Evolutionary conservation across 331 rosid genomes (phyloP), one percentile per base, ranked within the genome.

Genomic region (Rosa hybrid): DNA sequence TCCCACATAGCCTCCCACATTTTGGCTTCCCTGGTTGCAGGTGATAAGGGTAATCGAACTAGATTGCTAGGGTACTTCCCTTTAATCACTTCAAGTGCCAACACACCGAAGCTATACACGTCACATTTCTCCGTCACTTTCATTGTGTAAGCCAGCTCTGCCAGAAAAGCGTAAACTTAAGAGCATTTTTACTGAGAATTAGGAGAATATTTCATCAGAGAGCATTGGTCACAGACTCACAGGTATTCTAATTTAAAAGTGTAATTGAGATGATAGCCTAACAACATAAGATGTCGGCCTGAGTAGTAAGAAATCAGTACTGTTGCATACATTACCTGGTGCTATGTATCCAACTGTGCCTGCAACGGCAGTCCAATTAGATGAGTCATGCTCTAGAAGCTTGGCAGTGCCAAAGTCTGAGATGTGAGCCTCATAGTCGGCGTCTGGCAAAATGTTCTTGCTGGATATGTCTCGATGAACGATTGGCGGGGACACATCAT

Each of bases 401-500:
- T 84, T 87, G 0, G 93, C 83, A 10, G 75, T 86, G 49, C 90
- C 88, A 0, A 89, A 85, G 67, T 87, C 89, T 1, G 88, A 85
- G 77, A 90, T 69, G 21, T 75, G 77, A 76, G 94, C 88, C 68
- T 81, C 87, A 65, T 83, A 85, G 45, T 76, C 74, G 2, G 46
- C 18, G 48, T 87, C 84, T 27, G 88, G 68, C 84, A 88, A 86
- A 51, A 88, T 78, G 74, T 90, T 86, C 42, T 86, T 86, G 77
- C 89, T 90, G 0, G 91, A 90, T 46, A 88, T 83, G 60, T 88
- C 91, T 12, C 90, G 78, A 51, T 88, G 90, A 78, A 90, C 81
- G 49, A 88, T 82, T 3, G 90, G 88, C 7, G 83, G 89, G 38
- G 38, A 48, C 46, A 81, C 81, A 20, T 85, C 82, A 65, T 57